These are phyloP conservation scores for Candida awuae DNA, from an alignment of 805 yeast species.

Conservation along the genomic window DNA sequence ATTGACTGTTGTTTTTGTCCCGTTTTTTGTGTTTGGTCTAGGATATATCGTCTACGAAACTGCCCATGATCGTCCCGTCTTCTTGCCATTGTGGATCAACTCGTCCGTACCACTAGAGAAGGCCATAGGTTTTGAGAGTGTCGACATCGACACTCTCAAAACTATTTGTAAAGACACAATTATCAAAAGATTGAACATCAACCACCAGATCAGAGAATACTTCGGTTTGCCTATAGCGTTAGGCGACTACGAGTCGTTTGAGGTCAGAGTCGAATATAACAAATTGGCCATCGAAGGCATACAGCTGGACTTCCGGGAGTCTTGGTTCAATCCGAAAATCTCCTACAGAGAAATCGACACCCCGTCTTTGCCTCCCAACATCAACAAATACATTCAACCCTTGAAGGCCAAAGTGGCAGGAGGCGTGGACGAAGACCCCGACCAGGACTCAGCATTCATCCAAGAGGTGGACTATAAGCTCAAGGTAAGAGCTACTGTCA, in stretches of 20 bases:
- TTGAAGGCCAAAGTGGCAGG: conserved; percentile 17
- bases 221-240: conserved; percentile 29
- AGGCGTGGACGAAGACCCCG: conserved; percentile 20
- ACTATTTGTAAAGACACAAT: conserved; percentile 20
- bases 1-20: conserved; percentile 11
- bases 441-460: conserved; percentile 19
- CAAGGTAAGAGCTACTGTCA: conserved; percentile 25
- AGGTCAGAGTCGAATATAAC: conserved; percentile 25
- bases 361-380: conserved; percentile 18
- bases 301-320: conserved; percentile 24
- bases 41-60: conserved; percentile 27
- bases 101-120: conserved; percentile 22
- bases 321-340: conserved; percentile 24
- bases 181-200: conserved; percentile 25
- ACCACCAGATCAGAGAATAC: conserved; percentile 20
- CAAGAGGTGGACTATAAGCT: conserved; percentile 27
- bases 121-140: conserved; percentile 21
- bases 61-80: conserved; percentile 23
- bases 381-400: conserved; percentile 28
- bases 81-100: conserved; percentile 26
- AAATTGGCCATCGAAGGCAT: conserved; percentile 26
- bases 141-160: conserved; percentile 25
- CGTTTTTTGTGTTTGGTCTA: conserved; percentile 15
- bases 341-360: conserved; percentile 21
- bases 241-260: conserved; percentile 24